Base-by-base conservation (phyloP, 2,329 filamentous ascomycete species). In the Phialophora tarda region DNA sequence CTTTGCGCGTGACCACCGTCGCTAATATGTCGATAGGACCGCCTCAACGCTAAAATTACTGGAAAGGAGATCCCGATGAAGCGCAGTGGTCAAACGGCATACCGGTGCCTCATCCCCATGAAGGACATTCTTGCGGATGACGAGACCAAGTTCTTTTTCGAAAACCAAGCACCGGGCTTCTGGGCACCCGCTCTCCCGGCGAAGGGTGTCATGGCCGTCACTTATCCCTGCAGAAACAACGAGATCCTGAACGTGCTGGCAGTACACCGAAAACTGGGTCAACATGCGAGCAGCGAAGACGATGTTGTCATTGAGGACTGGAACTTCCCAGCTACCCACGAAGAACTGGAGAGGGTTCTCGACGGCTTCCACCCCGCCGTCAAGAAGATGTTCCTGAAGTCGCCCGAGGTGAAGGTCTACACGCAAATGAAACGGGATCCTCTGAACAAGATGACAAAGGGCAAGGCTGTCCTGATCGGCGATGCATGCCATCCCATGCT, bases 381-480 rank as follows among this genome's bases (percentile, higher is more conserved):
- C 8, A 67, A 69, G 51, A 70, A 71, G 57, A 59, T 71, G 8
- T 69, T 71, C 59, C 54, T 67, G 51, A 71, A 73, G 55, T 67
- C 69, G 4, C 70, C 69, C 14, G 69, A 71, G 34, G 70, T 73
- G 26, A 73, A 73, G 57, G 69, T 73, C 50, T 73, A 71, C 59
- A 71, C 71, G 6, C 71, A 71, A 59, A 71, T 73, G 71, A 71
- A 71, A 32, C 64, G 71, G 7, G 66, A 73, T 24, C 71, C 71
- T 3, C 41, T 71, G 4, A 69, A 38, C 54, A 73, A 71, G 44
- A 91, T 87, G 84, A 73, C 80, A 0, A 81, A 84, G 2, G 84
- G 77, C 1, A 82, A 79, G 7, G 75, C 89, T 21, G 86, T 83
- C 1, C 75, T 90, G 0, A 76, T 91, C 0, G 89, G 89, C 0